Evolutionary conservation across 1,284 basidiomycete species (phyloP).

Genomic region (Rhizoctonia solani): DNA sequence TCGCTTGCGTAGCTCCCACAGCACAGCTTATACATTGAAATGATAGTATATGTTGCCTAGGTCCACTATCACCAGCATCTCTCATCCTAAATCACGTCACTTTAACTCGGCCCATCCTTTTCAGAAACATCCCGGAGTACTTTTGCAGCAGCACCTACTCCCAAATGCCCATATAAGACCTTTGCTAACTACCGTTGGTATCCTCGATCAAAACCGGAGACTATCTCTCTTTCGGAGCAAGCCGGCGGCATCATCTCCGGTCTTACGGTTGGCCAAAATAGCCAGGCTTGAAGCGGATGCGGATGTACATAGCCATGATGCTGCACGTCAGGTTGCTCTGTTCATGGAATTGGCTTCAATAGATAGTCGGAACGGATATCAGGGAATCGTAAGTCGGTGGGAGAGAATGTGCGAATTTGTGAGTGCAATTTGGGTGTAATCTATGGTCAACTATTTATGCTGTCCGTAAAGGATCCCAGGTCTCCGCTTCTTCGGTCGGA

Average conservation of each 20-base stretch:
- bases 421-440: conserved; percentile 46
- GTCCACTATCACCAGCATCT: not conserved
- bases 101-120: not conserved
- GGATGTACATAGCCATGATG: conserved; percentile 68
- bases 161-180: not conserved
- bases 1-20: too few species aligned
- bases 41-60: not conserved
- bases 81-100: not conserved
- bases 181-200: not conserved
- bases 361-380: conserved; percentile 65
- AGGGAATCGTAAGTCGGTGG: conserved; percentile 74
- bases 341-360: conserved; percentile 67
- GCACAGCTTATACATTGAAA: not conserved
- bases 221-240: conserved; percentile 42
- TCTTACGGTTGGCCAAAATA: conserved; percentile 67
- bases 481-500: conserved; percentile 70
- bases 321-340: conserved; percentile 67
- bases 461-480: conserved; percentile 55
- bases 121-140: not conserved
- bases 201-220: not conserved
- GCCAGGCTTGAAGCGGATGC: conserved; percentile 73
- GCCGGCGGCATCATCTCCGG: conserved; percentile 58
- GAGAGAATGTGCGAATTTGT: conserved; percentile 80
- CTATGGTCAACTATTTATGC: conserved; percentile 26
- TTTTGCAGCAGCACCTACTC: not conserved